Conservation (phyloP, 1,139 yeast species). For the Magnusiomyces suaveolens region DNA sequence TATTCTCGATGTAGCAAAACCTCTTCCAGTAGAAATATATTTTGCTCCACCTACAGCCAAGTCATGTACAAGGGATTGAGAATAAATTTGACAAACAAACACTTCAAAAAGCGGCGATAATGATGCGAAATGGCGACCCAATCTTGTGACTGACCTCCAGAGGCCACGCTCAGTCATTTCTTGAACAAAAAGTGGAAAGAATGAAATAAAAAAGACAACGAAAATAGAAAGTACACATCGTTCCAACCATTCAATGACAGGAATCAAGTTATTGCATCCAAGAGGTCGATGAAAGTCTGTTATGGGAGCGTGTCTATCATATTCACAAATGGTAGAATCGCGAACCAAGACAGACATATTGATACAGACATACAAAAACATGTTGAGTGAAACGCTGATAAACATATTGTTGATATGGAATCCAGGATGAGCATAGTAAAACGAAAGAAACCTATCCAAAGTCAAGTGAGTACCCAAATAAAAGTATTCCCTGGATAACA, state of each 20-base stretch:
- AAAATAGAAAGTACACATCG: conserved; percentile 73
- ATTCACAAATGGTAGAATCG: conserved; percentile 51
- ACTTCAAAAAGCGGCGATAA: conserved; percentile 81
- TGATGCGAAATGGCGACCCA: conserved; percentile 56
- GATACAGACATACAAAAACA: conserved; percentile 57
- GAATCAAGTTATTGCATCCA: conserved; percentile 68
- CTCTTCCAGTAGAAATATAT: conserved; percentile 78
- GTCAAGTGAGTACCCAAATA: conserved; percentile 74
- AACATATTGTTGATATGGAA: conserved; percentile 77
- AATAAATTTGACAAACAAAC: conserved; percentile 76
- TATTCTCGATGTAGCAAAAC: conserved; percentile 64
- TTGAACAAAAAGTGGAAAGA: conserved; percentile 68
- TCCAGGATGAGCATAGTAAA: conserved; percentile 88
- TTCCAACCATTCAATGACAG: conserved; percentile 71
- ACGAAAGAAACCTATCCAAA: conserved; percentile 68
- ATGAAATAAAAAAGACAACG: conserved; percentile 75
- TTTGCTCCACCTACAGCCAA: conserved; percentile 74
- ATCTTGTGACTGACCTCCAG: conserved; percentile 49
- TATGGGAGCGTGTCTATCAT: conserved; percentile 44
- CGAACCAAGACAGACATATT: conserved; percentile 57
- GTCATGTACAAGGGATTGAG: conserved; percentile 59
- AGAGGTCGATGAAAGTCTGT: conserved; percentile 54
- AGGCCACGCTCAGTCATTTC: conserved; percentile 73
- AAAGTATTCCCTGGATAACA: conserved; percentile 73
- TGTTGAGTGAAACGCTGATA: conserved; percentile 62